A percentile compares a stretch with the other conserved stretches of the same genome.
These are phyloP conservation scores for Pseudogymnoascus sp. DNA, from an alignment of 2,329 filamentous ascomycete species.

Conservation along the genomic window DNA sequence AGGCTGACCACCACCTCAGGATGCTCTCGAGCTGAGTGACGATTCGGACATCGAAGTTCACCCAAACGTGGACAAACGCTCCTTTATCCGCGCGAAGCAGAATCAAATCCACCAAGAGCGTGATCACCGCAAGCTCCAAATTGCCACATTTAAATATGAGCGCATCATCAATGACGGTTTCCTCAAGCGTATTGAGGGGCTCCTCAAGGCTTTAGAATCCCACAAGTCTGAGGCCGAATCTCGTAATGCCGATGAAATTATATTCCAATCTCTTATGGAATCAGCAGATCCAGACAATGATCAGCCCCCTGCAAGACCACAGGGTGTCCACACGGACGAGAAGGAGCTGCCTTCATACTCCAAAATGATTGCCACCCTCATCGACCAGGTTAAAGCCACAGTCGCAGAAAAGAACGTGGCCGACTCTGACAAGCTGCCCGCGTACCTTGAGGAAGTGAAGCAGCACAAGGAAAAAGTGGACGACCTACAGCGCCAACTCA, in stretches of 20 bases:
- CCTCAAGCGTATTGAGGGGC: slow-evolving; percentile 70
- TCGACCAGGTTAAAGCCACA: slow-evolving; percentile 79
- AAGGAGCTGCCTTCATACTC: slow-evolving; percentile 75
- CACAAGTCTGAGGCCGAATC: slow-evolving; percentile 63
- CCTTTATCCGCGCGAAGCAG: slow-evolving; percentile 97
- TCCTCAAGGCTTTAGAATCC: slow-evolving; percentile 67
- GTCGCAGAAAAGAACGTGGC: slow-evolving; percentile 66
- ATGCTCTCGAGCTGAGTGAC: slow-evolving; percentile 92
- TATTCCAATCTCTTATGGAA: slow-evolving; percentile 86
- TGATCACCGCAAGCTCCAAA: slow-evolving; percentile 76
- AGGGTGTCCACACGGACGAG: slow-evolving; percentile 69
- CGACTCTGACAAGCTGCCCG: slow-evolving; percentile 52
- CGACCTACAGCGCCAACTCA: slow-evolving; percentile 67
- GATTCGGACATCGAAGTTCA: slow-evolving; percentile 98
- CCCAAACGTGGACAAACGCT: slow-evolving; percentile 96
- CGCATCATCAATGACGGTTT: slow-evolving; percentile 88
- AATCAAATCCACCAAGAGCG: slow-evolving; percentile 92
- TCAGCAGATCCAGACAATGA: slow-evolving; percentile 67
- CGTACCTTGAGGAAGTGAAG: slow-evolving; percentile 71
- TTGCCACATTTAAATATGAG: slow-evolving; percentile 88
- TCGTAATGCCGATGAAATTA: slow-evolving; percentile 67
- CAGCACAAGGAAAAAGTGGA: slow-evolving; percentile 72
- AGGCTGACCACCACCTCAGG: slow-evolving; percentile 41
- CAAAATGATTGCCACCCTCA: slow-evolving; percentile 95
- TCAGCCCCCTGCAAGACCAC: slow-evolving; percentile 65